A percentile compares a stretch with the other conserved stretches of the same genome.
Conservation (phyloP, 352 stramenopile genomes). For the Globisporangium yorkense region DNA sequence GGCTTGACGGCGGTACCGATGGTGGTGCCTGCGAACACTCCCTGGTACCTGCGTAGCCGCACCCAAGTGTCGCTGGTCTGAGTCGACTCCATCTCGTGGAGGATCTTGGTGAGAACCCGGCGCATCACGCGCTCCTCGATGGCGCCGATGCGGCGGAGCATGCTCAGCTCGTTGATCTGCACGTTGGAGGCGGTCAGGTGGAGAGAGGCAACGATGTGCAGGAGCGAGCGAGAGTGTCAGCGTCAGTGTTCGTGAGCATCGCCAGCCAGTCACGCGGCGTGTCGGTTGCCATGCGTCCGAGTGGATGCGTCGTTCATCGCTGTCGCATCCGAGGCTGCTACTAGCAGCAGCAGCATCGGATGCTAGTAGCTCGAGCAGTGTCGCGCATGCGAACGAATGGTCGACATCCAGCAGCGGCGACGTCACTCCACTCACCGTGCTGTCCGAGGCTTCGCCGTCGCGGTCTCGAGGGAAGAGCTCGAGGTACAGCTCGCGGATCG, state of each 20-base stretch:
- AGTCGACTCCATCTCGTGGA: slow-evolving; percentile 30
- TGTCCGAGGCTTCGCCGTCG: slow-evolving; percentile 33
- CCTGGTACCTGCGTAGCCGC: slow-evolving; percentile 45
- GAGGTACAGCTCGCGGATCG: slow-evolving; percentile 44
- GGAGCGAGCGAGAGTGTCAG: no score
- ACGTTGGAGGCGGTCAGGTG: neutral
- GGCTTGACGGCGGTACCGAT: no score
- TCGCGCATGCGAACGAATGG: neutral
- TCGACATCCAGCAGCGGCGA: neutral
- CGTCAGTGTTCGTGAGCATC: no score
- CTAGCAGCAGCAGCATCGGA: no score
- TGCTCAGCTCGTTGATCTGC: slow-evolving; percentile 30
- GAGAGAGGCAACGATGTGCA: neutral
- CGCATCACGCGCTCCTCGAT: slow-evolving; percentile 67
- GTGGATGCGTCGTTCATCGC: neutral
- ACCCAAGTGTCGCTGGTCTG: slow-evolving; percentile 36
- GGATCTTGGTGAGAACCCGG: slow-evolving; percentile 52
- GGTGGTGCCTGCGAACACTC: slow-evolving; percentile 5
- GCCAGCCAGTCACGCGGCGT: no score
- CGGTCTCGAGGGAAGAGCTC: slow-evolving; percentile 41
- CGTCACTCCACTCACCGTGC: slow-evolving; percentile 17
- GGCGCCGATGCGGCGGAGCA: slow-evolving; percentile 40
- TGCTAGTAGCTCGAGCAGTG: no score
- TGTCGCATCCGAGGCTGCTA: neutral
- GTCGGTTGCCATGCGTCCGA: no score